Evolutionary conservation across 352 stramenopile genomes (phyloP).

Genomic region (Phytopythium mirpurense): DNA sequence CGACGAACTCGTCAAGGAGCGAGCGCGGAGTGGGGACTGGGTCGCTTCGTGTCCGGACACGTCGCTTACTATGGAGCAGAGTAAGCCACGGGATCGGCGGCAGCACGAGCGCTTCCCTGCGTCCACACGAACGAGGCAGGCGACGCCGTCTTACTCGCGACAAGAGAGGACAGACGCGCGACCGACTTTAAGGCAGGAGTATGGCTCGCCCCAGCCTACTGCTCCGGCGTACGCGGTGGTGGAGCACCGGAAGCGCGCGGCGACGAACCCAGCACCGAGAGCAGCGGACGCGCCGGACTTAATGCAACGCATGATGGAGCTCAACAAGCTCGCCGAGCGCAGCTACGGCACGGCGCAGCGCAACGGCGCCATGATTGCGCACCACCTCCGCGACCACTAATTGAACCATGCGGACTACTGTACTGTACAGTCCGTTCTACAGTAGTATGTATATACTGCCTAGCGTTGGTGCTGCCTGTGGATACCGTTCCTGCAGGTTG

Average conservation of each 20-base stretch:
- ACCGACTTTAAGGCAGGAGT: no score
- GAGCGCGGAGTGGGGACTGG: conserved; percentile 2
- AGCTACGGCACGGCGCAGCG: conserved; percentile 7
- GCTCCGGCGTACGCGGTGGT: neutral
- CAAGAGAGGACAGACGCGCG: neutral
- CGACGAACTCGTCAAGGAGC: neutral
- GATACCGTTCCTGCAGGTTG: no score
- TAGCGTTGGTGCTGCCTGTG: no score
- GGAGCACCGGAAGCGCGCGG: neutral
- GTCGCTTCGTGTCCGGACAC: neutral
- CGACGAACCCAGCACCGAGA: neutral
- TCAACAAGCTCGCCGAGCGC: no score
- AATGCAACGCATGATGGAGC: conserved; percentile 1
- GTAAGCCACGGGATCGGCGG: neutral
- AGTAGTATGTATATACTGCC: neutral
- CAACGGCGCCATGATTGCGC: conserved; percentile 12
- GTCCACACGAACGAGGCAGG: neutral
- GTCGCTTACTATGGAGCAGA: neutral
- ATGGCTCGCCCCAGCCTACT: neutral
- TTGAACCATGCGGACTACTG: no score
- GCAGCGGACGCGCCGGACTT: conserved; percentile 10
- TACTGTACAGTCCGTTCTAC: no score
- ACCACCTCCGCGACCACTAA: conserved; percentile 7
- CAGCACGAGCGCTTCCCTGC: neutral
- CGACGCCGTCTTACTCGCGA: neutral